Base-by-base conservation (phyloP, 169 alveolate species). In the Cryptosporidium canis region DNA sequence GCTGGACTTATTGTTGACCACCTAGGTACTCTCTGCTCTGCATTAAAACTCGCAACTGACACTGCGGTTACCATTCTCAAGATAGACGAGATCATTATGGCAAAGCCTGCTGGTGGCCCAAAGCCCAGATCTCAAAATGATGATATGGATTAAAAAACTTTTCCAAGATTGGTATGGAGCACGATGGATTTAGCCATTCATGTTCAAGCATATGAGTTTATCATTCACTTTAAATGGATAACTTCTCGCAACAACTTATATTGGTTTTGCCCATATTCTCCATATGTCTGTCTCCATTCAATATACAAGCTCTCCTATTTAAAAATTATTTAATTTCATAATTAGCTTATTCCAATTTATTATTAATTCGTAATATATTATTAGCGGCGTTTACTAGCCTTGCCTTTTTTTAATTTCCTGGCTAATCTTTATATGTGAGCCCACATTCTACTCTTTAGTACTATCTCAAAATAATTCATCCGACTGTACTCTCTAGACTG, bases 101-200 rank as follows among this genome's bases (percentile, higher is more conserved):
- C 99, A 66, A 97, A 98, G 87, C 99, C 99, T 16, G 99, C 99
- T 18, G 99, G 99, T 35, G 99, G 99, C 18, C 99, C 99, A 33
- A 96, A 95, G 43, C 98, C 97, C 31, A 94, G 96, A 51, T 93
- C 91, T 82, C 93, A 67, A 68, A 87, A 92, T 83, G 93, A 92
- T 87, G 95, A 90, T 91, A 83, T 47, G 84, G 84, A 70, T 37
- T 70, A 70, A 37, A 27, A 12, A 29, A 43, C 21, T 39, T 14
- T 65, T 3, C 6, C n/a, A 39, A n/a, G 24, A 65, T 39, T 4
- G 1, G 24, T 9, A 3, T 39, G 39, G 35, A 5, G 24, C 8
- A 33, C 24, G 24, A 51, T 47, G 24, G 16, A 51, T 11, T 27
- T 8, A 2, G 24, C 35, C 6, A 51, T 51, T 51, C 35, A n/a